phyloP scores from a whole-genome alignment of 371 early-diverging fungal species.

The Catenaria anguillulae region DNA sequence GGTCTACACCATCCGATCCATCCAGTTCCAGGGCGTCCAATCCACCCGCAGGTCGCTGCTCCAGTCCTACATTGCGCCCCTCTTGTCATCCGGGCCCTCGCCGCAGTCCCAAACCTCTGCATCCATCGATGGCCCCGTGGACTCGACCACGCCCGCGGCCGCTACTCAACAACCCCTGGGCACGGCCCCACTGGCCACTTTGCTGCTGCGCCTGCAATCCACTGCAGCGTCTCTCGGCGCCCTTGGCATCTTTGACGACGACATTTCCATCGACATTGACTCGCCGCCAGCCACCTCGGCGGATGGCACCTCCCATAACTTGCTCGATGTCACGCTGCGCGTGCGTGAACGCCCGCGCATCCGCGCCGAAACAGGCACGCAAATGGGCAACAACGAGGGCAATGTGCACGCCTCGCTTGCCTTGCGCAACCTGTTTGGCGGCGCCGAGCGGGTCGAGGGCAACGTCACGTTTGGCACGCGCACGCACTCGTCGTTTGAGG shows the following conservation, averaged over 20 bases:
- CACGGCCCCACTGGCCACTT: slow-evolving; percentile 41
- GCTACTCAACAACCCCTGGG: not conserved
- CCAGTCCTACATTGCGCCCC: not conserved
- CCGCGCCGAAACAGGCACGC: slow-evolving; percentile 62
- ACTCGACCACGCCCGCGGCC: not conserved
- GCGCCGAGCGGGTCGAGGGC: slow-evolving; percentile 57
- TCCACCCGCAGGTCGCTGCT: not conserved
- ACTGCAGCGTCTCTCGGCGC: slow-evolving; percentile 43
- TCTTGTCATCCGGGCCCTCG: too few species aligned
- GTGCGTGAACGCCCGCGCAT: slow-evolving; percentile 54
- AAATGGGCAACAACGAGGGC: slow-evolving; percentile 67
- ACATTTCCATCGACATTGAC: slow-evolving; percentile 51
- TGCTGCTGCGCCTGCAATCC: slow-evolving; percentile 42
- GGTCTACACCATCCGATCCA: too few species aligned
- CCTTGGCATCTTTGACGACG: slow-evolving; percentile 58
- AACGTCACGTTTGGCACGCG: slow-evolving; percentile 54
- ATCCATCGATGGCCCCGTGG: too few species aligned
- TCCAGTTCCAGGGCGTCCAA: too few species aligned
- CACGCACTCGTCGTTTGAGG: slow-evolving; percentile 56
- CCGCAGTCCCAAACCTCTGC: too few species aligned
- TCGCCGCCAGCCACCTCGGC: slow-evolving; percentile 24
- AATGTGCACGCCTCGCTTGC: slow-evolving; percentile 43
- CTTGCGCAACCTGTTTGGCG: slow-evolving; percentile 65
- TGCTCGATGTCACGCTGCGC: slow-evolving; percentile 44
- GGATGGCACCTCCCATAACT: slow-evolving; percentile 8